phyloP scores from a whole-genome alignment of 768 basidiomycete species.

The Russula dissimulans region DNA sequence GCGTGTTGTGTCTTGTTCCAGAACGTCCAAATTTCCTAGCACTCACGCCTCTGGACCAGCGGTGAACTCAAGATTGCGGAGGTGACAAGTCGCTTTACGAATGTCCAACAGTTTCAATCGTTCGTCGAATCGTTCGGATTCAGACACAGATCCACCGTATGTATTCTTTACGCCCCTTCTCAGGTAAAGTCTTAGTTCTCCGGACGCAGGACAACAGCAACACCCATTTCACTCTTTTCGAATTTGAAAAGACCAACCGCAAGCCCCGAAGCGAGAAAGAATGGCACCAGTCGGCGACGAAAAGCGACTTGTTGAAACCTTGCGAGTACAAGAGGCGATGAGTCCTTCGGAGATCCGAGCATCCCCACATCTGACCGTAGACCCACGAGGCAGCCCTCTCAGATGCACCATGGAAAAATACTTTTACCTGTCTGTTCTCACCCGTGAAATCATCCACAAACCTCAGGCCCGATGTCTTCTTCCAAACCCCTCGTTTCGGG shows the following conservation, averaged over 20 bases:
- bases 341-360: conserved; percentile 13
- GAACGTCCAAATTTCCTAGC: not conserved
- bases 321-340: conserved; percentile 90
- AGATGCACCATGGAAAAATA: not conserved
- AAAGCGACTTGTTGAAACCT: conserved; percentile 60
- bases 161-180: not conserved
- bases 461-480: not conserved
- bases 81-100: conserved; percentile 75
- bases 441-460: not conserved
- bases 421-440: not conserved
- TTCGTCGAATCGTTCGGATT: conserved; percentile 67
- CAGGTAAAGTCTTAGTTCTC: not conserved
- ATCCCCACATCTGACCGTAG: not conserved
- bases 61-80: conserved; percentile 84
- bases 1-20: conserved; percentile 24
- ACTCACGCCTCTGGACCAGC: conserved; percentile 29
- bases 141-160: conserved; percentile 57
- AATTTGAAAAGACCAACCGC: conserved; percentile 57
- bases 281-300: conserved; percentile 47
- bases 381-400: not conserved
- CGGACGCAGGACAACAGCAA: conserved; percentile 61
- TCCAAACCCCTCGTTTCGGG: too few species aligned
- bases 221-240: conserved; percentile 78
- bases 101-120: conserved; percentile 54
- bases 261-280: conserved; percentile 42